phyloP scores from a whole-genome alignment of 768 basidiomycete species.

The Suillus sp. region DNA sequence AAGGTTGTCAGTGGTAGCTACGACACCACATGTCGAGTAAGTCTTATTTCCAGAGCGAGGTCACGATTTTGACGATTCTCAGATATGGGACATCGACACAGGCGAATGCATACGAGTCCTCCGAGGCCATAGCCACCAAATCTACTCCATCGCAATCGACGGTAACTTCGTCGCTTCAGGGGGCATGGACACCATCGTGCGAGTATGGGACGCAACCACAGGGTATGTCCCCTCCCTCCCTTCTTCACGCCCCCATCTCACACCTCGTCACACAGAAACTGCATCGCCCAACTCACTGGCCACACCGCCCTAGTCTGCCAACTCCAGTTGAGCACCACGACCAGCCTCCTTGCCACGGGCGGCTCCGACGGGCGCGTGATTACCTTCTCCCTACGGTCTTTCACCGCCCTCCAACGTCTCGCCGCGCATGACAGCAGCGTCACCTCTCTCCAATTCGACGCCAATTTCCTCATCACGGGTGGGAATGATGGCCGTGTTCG shows the following conservation, averaged over 20 bases:
- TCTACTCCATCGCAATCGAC: conserved; percentile 91
- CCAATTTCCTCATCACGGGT: conserved; percentile 76
- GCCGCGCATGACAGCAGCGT: conserved; percentile 89
- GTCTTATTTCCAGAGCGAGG: conserved; percentile 24
- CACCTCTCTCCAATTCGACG: conserved; percentile 86
- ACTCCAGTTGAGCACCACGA: conserved; percentile 69
- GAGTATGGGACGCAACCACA: conserved; percentile 85
- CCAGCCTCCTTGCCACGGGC: conserved; percentile 69
- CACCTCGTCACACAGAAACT: conserved; percentile 50
- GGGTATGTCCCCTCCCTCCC: conserved; percentile 53
- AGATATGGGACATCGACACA: conserved; percentile 92
- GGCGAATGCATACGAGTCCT: conserved; percentile 85
- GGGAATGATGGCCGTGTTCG: conserved; percentile 86
- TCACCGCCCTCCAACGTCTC: conserved; percentile 59
- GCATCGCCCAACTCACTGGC: conserved; percentile 82
- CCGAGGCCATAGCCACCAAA: conserved; percentile 81
- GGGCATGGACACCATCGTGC: conserved; percentile 89
- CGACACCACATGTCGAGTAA: conserved; percentile 81
- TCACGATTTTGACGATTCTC: conserved; percentile 5
- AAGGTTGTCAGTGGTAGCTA: conserved; percentile 91
- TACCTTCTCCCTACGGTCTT: conserved; percentile 57
- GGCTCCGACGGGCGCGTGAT: conserved; percentile 89
- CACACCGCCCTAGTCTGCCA: conserved; percentile 94
- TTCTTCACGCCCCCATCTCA: conserved; percentile 10
- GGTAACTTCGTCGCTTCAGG: conserved; percentile 82